phyloP scores from a whole-genome alignment of 371 early-diverging fungal genomes.

The Fennellomyces sp. region DNA sequence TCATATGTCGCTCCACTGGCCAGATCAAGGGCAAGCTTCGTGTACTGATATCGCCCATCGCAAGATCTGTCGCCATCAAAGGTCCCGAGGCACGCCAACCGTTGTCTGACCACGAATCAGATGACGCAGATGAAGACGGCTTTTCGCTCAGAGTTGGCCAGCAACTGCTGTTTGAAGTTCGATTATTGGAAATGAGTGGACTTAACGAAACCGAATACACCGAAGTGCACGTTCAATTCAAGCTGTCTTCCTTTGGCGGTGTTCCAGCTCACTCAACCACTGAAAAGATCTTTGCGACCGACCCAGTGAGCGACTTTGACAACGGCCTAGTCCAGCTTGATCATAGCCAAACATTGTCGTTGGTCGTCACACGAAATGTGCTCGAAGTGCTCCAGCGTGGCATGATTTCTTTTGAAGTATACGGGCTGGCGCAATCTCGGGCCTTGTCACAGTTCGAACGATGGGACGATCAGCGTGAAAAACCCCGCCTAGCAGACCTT shows the following conservation, averaged over 20 bases:
- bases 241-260: slow-evolving; percentile 66
- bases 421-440: slow-evolving; percentile 54
- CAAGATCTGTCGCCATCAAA: slow-evolving; percentile 30
- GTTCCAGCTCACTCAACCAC: slow-evolving; percentile 28
- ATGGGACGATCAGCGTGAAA: slow-evolving; percentile 45
- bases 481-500: slow-evolving; percentile 13
- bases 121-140: slow-evolving; percentile 9
- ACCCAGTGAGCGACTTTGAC: slow-evolving; percentile 59
- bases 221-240: slow-evolving; percentile 81
- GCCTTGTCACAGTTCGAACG: slow-evolving; percentile 32
- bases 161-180: slow-evolving; percentile 74
- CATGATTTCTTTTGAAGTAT: slow-evolving; percentile 63
- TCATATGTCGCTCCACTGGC: slow-evolving; percentile 64
- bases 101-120: slow-evolving; percentile 2
- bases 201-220: slow-evolving; percentile 68
- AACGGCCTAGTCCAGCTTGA: slow-evolving; percentile 52
- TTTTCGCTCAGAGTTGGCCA: slow-evolving; percentile 46
- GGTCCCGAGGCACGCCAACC: slow-evolving; percentile 14
- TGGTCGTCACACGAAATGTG: slow-evolving; percentile 48
- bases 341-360: slow-evolving; percentile 65
- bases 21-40: slow-evolving; percentile 51
- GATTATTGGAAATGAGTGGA: slow-evolving; percentile 67
- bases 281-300: slow-evolving; percentile 64
- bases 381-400: slow-evolving; percentile 47
- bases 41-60: slow-evolving; percentile 55